Base-by-base conservation (phyloP, 352 stramenopile species). In the Globisporangium alternatum region DNA sequence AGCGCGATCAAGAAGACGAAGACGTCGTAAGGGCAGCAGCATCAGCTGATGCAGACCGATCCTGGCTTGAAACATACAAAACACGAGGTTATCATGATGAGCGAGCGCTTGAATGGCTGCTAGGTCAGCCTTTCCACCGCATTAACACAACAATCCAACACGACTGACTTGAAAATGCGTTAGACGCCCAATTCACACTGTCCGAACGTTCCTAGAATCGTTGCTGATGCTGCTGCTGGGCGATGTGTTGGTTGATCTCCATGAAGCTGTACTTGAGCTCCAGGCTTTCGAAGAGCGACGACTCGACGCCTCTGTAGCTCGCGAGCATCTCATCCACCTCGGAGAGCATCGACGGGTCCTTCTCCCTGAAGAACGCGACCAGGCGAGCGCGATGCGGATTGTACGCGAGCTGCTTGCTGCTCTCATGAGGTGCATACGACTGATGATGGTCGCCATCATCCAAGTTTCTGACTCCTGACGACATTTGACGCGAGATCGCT, bases 231-330 rank as follows among this genome's bases (percentile, higher is more conserved):
- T 25, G 37, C 9, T 53, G 60, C 44, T 80, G 72, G 2, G 70
- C 68, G 17, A 85, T 81, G 35, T 74, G 72, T 35, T 76, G 66
- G 58, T 81, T 81, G 31, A 93, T 62, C 61, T 79, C 74, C 69
- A 89, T 77, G 66, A 89, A 91, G 67, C 78, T 86, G 69, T 95
- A 95, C 67, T 95, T 95, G 52, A 95, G 80, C 60, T 90, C 78
- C 22, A 95, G 71, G 43, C 82, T 92, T 49, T 95, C 79, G 47
- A 95, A 91, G 6, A 95, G 73, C 59, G 76, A 88, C 12, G 74
- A 70, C 60, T 95, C 86, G 15, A 93, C 83, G 33, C 83, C 86
- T 17, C 68, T 70, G 67, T 95, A 95, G 61, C 68, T 91, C 37
- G 73, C 62, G 2, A 95, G 71, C 83, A 93, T 93, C 6, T 83